Conservation (phyloP, 1,284 basidiomycete species). For the Ganoderma multipileum region DNA sequence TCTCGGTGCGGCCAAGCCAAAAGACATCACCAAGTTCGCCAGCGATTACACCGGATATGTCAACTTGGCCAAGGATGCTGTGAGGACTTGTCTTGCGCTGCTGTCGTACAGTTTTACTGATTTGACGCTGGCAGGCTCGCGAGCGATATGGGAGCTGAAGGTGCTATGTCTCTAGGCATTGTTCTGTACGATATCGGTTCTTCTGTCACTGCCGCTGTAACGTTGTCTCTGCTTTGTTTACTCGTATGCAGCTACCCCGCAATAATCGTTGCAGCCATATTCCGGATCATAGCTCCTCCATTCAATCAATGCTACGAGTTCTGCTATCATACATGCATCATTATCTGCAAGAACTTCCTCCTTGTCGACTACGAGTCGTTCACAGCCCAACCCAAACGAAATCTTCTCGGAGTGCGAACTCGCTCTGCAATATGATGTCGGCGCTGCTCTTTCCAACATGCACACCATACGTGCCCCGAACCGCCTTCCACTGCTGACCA, state of each 20-base stretch:
- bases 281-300: not conserved
- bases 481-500: constrained; percentile 50
- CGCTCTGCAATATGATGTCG: constrained; percentile 47
- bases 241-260: not conserved
- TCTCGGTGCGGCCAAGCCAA: constrained; percentile 87
- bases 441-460: constrained; percentile 56
- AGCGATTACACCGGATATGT: constrained; percentile 78
- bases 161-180: not conserved
- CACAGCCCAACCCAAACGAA: constrained; percentile 57
- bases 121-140: constrained; percentile 33
- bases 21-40: constrained; percentile 78
- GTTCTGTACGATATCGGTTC: constrained; percentile 9
- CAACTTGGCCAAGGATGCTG: constrained; percentile 73
- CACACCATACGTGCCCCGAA: constrained; percentile 53
- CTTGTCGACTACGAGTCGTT: not conserved
- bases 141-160: constrained; percentile 40
- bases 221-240: constrained; percentile 3
- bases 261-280: not conserved
- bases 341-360: not conserved
- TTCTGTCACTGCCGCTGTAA: constrained; percentile 12
- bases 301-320: not conserved
- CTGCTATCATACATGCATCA: not conserved
- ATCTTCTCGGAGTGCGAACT: constrained; percentile 46
- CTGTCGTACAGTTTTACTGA: not conserved
- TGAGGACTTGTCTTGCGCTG: constrained; percentile 31